These are phyloP conservation scores for Aspergillus jensenii DNA, from an alignment of 2,329 filamentous ascomycete genomes.

Conservation along the genomic window DNA sequence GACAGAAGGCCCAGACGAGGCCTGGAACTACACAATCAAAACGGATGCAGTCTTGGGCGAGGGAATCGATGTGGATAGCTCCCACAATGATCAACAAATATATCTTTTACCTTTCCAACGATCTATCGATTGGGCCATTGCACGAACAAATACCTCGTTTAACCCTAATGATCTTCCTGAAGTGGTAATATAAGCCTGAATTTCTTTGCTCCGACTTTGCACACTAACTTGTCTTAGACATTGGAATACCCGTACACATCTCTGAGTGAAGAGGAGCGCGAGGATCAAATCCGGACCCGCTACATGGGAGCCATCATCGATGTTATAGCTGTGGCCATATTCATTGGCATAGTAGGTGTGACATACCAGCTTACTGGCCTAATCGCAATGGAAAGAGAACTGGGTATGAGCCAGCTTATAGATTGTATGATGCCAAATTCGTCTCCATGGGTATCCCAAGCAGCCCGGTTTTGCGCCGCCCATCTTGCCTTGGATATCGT, in stretches of 20 bases:
- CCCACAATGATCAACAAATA: slow-evolving; percentile 71
- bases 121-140: slow-evolving; percentile 74
- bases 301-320: slow-evolving; percentile 75
- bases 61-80: slow-evolving; percentile 63
- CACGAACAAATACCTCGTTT: slow-evolving; percentile 50
- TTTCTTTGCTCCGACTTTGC: neutral
- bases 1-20: slow-evolving; percentile 61
- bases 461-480: slow-evolving; percentile 73
- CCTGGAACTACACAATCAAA: slow-evolving; percentile 86
- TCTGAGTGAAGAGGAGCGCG: slow-evolving; percentile 65
- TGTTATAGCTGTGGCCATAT: slow-evolving; percentile 75
- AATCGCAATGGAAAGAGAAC: slow-evolving; percentile 80
- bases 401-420: slow-evolving; percentile 82
- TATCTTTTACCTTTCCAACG: slow-evolving; percentile 78
- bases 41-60: slow-evolving; percentile 70
- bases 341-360: slow-evolving; percentile 76
- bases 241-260: slow-evolving; percentile 77
- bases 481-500: slow-evolving; percentile 78
- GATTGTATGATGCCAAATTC: slow-evolving; percentile 87
- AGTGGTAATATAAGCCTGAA: slow-evolving; percentile 20
- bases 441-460: slow-evolving; percentile 72
- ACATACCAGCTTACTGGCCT: slow-evolving; percentile 85
- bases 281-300: slow-evolving; percentile 62
- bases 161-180: slow-evolving; percentile 42
- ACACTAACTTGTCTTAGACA: slow-evolving; percentile 28